Base-by-base conservation (phyloP, 352 stramenopile species). In the Globisporangium nunn region DNA sequence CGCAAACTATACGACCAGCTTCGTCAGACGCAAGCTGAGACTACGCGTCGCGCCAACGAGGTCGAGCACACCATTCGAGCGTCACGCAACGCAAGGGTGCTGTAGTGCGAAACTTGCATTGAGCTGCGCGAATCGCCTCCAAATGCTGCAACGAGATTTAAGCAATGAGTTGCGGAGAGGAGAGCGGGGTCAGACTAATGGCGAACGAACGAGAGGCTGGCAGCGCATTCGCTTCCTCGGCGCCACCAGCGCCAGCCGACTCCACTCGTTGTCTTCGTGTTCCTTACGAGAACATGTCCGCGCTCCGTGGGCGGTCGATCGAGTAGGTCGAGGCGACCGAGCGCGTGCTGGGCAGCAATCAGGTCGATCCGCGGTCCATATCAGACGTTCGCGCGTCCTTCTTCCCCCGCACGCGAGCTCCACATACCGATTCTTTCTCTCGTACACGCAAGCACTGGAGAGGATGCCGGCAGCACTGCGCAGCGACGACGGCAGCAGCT, bases 1-100 rank as follows among this genome's bases (percentile, higher is more conserved):
- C 66, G 70, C 0, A 68, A 84, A 43, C 58, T 88, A 40, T 86
- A 79, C 49, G 64, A 76, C 1, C 45, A 68, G 33, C 58, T 88
- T 10, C 50, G 75, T 29, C 31, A 54, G n/a, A 58, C 81, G 30
- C 75, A 72, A 2, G 15, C 28, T 6, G 12, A 40, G 2, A 81
- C 72, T 5, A 35, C 60, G 1, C 52, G 66, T 7, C 65, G 64
- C 3, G 35, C 83, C 2, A 11, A 58, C 30, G 58, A 48, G 1
- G 64, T 67, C 35, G 54, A 68, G 2, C 52, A 50, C 18, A 50
- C 41, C 33, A 54, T 58, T 43, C 62, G 62, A 1, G 54, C 45
- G 3, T 56, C 49, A 7, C 58, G 68, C 4, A 7, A 10, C 14
- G 33, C 66, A 7, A 50, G 54, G 33, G 63, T 76, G 33, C 44